Base-by-base conservation (phyloP, 495 filamentous ascomycete genomes). In the Penicillium taxi region DNA sequence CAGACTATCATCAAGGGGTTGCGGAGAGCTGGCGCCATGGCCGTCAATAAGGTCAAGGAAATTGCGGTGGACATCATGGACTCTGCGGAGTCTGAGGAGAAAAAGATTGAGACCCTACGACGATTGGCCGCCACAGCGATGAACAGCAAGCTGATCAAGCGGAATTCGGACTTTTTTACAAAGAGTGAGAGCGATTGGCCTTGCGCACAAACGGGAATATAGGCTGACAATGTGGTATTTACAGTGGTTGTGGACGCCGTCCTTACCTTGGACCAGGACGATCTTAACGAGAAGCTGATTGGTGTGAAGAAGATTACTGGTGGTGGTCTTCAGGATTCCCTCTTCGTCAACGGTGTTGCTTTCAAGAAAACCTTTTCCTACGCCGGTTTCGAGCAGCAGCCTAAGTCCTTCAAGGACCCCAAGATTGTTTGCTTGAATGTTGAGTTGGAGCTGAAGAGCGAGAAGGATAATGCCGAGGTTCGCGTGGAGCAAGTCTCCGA, bases 301-400 rank as follows among this genome's bases (percentile, higher is more conserved):
- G 91, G 91, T 49, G 77, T 96, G 57, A 98, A 98, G 72, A 95
- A 94, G 66, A 83, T 96, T 41, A 90, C 89, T 32, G 91, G 91
- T 57, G 91, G 91, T 65, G 94, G 87, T 30, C 77, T 98, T 13
- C 90, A 94, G 55, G 91, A 98, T 58, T 94, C 89, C 6, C 77
- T 96, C 22, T 98, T 96, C 67, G 82, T 98, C 48, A 89, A 98
- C 59, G 91, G 91, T 56, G 91, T 98, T 29, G 89, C 91, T 23
- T 98, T 98, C 72, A 98, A 98, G 75, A 98, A 98, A 72, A 98
- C 91, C 27, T 98, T 98, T 67, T 87, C 91, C 25, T 98, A 98
- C 57, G 91, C 91, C 50, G 91, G 91, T 49, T 98, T 98, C 65
- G 91, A 98, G 64, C 91, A 98, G 63, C 91, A 98, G 67, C 91